These are phyloP conservation scores for Ustilago cynodontis DNA, from an alignment of 1,284 basidiomycete species.

Conservation along the genomic window DNA sequence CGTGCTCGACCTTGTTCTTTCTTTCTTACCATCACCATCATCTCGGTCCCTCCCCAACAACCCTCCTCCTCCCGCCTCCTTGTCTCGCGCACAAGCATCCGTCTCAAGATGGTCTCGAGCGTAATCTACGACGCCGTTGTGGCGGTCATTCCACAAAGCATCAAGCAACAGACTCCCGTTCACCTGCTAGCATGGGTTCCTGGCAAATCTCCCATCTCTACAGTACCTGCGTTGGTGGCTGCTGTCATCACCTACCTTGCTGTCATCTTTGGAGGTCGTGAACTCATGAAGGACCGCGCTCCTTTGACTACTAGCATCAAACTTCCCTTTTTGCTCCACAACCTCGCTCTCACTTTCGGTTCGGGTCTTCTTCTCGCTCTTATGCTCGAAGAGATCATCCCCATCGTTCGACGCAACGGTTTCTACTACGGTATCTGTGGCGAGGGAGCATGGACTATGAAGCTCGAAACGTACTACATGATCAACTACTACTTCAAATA, in stretches of 20 bases:
- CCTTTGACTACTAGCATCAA: constrained; percentile 75
- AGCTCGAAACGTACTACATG: constrained; percentile 81
- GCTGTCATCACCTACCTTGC: constrained; percentile 84
- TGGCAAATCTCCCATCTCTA: constrained; percentile 62
- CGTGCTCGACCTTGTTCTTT: neutral
- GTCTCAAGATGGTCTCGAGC: constrained; percentile 47
- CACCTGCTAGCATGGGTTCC: constrained; percentile 55
- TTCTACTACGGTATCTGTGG: constrained; percentile 80
- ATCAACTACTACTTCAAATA: constrained; percentile 81
- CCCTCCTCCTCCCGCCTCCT: neutral
- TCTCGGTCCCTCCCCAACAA: constrained; percentile 3
- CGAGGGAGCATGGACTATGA: constrained; percentile 80
- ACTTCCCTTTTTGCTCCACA: constrained; percentile 90
- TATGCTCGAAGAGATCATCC: constrained; percentile 80
- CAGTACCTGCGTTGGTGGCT: constrained; percentile 46
- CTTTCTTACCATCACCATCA: constrained; percentile 25
- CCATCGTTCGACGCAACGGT: constrained; percentile 55
- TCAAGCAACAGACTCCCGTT: constrained; percentile 40
- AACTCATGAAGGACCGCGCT: constrained; percentile 80
- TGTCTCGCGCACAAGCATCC: neutral
- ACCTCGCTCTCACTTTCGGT: constrained; percentile 85
- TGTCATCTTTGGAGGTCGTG: constrained; percentile 87
- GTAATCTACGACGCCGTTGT: constrained; percentile 51
- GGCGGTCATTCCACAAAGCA: constrained; percentile 36
- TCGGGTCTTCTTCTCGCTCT: constrained; percentile 84